phyloP scores from a whole-genome alignment of 2,329 filamentous ascomycete species.

The Stagonosporopsis cucurbitacearum region DNA sequence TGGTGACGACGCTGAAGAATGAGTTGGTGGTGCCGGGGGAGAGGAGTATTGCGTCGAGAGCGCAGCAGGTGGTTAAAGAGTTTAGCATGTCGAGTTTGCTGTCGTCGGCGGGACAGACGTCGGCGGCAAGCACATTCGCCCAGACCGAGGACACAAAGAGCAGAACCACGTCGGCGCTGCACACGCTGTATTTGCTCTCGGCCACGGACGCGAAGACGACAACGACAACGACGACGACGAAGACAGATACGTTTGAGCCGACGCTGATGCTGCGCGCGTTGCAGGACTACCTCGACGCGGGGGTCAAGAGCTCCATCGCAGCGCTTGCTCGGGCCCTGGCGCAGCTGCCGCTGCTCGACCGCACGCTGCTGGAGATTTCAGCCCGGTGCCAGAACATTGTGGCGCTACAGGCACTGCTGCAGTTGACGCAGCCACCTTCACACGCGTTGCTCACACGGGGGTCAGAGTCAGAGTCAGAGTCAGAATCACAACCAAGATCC shows the following conservation, averaged over 20 bases:
- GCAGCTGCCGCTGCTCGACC: constrained; percentile 80
- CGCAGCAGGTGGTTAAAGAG: constrained; percentile 81
- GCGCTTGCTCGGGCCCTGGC: constrained; percentile 77
- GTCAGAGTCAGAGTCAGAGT: no score
- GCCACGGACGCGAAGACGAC: constrained; percentile 63
- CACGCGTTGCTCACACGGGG: constrained; percentile 71
- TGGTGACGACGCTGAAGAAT: constrained; percentile 73
- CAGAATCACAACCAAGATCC: background rate
- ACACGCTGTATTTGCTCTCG: constrained; percentile 81
- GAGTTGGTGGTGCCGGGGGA: constrained; percentile 75
- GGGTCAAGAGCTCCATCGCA: constrained; percentile 79
- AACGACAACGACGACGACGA: constrained; percentile 54
- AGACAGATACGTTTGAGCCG: constrained; percentile 63
- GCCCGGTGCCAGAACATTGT: constrained; percentile 88
- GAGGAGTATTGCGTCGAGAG: constrained; percentile 71
- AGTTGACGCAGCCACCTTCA: constrained; percentile 67
- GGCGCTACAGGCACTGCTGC: constrained; percentile 81
- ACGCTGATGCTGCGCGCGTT: constrained; percentile 76
- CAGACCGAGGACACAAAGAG: constrained; percentile 77
- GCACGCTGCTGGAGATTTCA: constrained; percentile 80
- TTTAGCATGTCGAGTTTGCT: constrained; percentile 74
- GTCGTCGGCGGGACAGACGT: constrained; percentile 40
- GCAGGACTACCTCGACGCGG: constrained; percentile 81
- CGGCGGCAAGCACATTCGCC: constrained; percentile 58
- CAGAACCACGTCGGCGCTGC: constrained; percentile 74